Evolutionary conservation across 257 asterid species (phyloP).

Genomic region (Linderniella brevidens): DNA sequence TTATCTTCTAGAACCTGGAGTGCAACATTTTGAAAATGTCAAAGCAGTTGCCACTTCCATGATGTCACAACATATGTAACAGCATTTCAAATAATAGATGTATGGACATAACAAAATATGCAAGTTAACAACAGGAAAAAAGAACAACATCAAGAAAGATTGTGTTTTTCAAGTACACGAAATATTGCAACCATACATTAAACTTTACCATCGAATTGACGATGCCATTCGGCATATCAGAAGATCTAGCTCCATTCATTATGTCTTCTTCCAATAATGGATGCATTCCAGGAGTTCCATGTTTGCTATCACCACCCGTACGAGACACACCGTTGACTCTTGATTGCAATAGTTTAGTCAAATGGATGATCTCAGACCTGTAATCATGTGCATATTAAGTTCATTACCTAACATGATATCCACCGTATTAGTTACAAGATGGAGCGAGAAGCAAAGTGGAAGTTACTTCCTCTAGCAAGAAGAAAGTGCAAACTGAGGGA

Average conservation of each 20-base stretch:
- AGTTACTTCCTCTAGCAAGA: no score
- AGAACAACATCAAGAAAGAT: background rate
- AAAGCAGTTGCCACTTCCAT: slow-evolving; percentile 9
- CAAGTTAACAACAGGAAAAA: background rate
- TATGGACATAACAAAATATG: background rate
- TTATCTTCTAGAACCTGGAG: slow-evolving; percentile 48
- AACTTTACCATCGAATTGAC: slow-evolving; percentile 23
- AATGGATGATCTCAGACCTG: slow-evolving; percentile 64
- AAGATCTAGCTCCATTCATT: slow-evolving; percentile 18
- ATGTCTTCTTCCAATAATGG: slow-evolving; percentile 21
- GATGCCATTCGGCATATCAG: slow-evolving; percentile 23
- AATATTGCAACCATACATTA: slow-evolving; percentile 6
- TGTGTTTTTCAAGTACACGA: background rate
- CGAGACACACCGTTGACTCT: slow-evolving; percentile 31
- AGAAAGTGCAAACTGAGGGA: background rate
- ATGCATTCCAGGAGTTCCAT: slow-evolving; percentile 23
- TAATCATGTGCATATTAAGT: slow-evolving; percentile 1
- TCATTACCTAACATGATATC: background rate
- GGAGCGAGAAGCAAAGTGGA: background rate
- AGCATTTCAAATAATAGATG: slow-evolving; percentile 2
- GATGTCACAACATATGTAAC: no score
- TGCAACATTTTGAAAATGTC: slow-evolving; percentile 12
- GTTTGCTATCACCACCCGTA: slow-evolving; percentile 13
- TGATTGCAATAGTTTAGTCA: slow-evolving; percentile 62
- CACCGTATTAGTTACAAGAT: background rate